Conservation (phyloP, 192 early-diverging fungal genomes). For the Umbelopsis ramanniana region DNA sequence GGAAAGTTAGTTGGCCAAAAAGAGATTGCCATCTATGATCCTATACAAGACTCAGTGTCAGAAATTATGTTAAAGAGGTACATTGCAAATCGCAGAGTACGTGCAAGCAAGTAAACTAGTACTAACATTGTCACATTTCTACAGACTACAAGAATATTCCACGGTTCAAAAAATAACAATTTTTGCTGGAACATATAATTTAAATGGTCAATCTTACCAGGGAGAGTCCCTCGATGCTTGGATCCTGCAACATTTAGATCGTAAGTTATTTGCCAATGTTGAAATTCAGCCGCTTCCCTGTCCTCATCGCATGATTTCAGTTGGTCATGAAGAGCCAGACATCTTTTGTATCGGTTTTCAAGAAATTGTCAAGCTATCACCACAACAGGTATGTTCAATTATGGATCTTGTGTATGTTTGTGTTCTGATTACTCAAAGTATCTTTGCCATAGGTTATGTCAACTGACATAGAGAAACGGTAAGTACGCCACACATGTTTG, state of each 20-base stretch:
- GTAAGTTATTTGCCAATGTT: constrained; percentile 29
- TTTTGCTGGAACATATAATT: constrained; percentile 88
- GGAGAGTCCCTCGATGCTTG: constrained; percentile 70
- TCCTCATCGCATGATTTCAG: not conserved
- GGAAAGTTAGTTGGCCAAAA: constrained; percentile 56
- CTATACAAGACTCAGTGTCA: constrained; percentile 51
- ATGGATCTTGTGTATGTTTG: not conserved
- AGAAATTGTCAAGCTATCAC: constrained; percentile 93
- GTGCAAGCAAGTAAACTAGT: too few relatives aligned
- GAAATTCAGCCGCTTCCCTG: too few relatives aligned
- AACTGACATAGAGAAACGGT: constrained; percentile 65
- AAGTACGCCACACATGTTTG: constrained; percentile 1
- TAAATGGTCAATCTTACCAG: constrained; percentile 79
- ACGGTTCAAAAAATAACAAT: constrained; percentile 62
- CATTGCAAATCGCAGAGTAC: not conserved
- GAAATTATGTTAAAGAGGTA: constrained; percentile 41
- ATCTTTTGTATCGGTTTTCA: constrained; percentile 91
- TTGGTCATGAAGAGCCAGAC: constrained; percentile 62
- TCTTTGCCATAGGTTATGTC: constrained; percentile 64
- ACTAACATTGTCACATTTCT: constrained; percentile 17
- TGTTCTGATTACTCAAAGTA: constrained; percentile 31
- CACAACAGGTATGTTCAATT: constrained; percentile 50
- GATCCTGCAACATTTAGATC: constrained; percentile 54
- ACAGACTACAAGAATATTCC: constrained; percentile 64
- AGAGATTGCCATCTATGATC: constrained; percentile 54